A percentile compares a stretch with the other conserved stretches of the same genome.
These are phyloP conservation scores for Phytopythium vexans DNA, from an alignment of 352 stramenopile genomes.

Conservation along the genomic window DNA sequence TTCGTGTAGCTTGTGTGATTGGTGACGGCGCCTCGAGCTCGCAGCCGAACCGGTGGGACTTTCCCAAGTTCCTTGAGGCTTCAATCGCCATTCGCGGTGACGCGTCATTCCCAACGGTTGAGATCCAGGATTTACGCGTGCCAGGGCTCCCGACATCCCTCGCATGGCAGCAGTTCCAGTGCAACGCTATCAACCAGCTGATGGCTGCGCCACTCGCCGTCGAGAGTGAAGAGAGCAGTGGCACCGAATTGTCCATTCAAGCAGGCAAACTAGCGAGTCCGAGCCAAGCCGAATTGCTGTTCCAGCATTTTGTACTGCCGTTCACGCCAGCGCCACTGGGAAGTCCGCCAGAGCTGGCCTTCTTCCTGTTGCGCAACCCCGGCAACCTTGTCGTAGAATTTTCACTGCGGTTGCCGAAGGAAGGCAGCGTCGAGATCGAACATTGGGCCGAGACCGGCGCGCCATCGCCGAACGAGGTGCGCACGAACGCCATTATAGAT, in stretches of 20 bases:
- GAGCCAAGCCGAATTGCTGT: conserved; percentile 4
- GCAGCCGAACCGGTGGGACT: conserved; percentile 20
- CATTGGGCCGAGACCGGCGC: conserved; percentile 90
- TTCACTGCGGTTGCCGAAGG: conserved; percentile 86
- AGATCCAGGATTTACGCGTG: conserved; percentile 83
- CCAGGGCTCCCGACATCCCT: conserved; percentile 43
- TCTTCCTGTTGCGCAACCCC: conserved; percentile 84
- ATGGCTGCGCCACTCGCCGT: conserved; percentile 42
- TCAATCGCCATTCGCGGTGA: conserved; percentile 56
- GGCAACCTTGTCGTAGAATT: conserved; percentile 84
- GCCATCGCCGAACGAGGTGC: conserved; percentile 74
- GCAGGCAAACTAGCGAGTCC: too few species aligned
- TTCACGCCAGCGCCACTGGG: conserved; percentile 77
- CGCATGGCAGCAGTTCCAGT: conserved; percentile 75
- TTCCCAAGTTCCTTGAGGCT: conserved; percentile 20
- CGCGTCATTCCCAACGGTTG: conserved; percentile 84
- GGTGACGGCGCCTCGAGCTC: conserved; percentile 13
- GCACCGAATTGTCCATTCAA: too few species aligned
- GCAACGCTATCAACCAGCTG: conserved; percentile 67
- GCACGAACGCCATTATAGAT: conserved; percentile 79
- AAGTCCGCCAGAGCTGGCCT: conserved; percentile 51
- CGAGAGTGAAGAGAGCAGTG: too few species aligned
- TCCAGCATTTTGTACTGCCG: conserved; percentile 58
- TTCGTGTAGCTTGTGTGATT: conserved; percentile 62
- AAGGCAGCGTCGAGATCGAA: conserved; percentile 91